phyloP scores from a whole-genome alignment of 2,329 filamentous ascomycete genomes.

The Penicillium sp. region DNA sequence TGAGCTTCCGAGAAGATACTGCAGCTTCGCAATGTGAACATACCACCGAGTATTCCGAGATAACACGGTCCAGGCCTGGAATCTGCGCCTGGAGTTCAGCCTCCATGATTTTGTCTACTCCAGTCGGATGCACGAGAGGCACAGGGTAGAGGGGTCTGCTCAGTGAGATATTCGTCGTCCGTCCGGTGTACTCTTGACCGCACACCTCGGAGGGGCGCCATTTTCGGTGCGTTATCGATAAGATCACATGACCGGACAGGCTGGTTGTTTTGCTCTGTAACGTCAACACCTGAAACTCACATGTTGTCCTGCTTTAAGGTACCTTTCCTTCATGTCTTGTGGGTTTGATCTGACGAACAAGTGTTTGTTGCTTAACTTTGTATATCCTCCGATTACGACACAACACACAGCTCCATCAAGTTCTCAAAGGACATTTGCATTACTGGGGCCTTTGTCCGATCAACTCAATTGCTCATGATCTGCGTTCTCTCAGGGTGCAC shows the following conservation, averaged over 20 bases:
- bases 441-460: neutral
- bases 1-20: slow-evolving; percentile 6
- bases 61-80: slow-evolving; percentile 80
- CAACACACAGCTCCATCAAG: neutral
- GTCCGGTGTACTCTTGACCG: slow-evolving; percentile 15
- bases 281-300: neutral
- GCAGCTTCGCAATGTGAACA: slow-evolving; percentile 20
- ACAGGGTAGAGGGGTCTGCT: neutral
- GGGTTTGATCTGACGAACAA: neutral
- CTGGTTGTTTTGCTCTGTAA: neutral
- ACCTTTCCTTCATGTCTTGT: neutral
- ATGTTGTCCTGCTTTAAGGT: neutral
- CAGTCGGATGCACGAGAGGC: neutral
- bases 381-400: neutral
- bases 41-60: slow-evolving; percentile 84
- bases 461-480: neutral
- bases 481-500: neutral
- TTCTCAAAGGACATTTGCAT: neutral
- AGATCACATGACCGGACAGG: slow-evolving; percentile 18
- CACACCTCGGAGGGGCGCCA: slow-evolving; percentile 14
- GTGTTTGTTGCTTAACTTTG: no score
- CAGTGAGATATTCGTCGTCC: slow-evolving; percentile 12
- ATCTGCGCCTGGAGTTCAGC: slow-evolving; percentile 80
- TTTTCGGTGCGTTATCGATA: slow-evolving; percentile 28
- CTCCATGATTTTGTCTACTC: slow-evolving; percentile 61